phyloP scores from a whole-genome alignment of 208 protist genomes.

The Trypanosoma cruzi region DNA sequence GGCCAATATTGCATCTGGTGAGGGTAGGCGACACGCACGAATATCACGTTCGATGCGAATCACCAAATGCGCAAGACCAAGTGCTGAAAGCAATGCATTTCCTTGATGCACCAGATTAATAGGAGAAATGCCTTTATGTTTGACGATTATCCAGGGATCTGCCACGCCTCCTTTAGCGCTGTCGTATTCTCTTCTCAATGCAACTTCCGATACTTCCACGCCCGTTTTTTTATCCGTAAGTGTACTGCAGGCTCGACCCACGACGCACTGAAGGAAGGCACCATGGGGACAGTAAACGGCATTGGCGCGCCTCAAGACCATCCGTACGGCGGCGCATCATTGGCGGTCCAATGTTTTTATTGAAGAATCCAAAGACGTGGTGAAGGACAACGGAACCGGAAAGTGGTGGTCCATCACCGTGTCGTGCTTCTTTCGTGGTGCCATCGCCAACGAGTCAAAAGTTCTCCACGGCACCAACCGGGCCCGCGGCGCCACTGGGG shows the following conservation, averaged over 20 bases:
- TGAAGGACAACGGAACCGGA: conserved; percentile 1
- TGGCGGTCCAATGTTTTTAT: background rate
- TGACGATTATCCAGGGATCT: conserved; percentile 10
- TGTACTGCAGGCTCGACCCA: background rate
- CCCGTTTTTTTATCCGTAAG: background rate
- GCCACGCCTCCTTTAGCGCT: background rate
- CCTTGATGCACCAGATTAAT: conserved; percentile 7
- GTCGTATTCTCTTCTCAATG: background rate
- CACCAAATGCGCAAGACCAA: conserved; percentile 11
- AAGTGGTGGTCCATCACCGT: conserved; percentile 1
- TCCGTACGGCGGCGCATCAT: background rate
- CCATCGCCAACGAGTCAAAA: background rate
- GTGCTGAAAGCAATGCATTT: conserved; percentile 9
- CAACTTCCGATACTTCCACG: background rate
- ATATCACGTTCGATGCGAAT: conserved; percentile 22
- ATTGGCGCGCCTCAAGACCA: background rate
- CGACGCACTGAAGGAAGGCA: conserved; percentile 2
- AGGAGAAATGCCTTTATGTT: conserved; percentile 14
- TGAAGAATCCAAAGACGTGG: background rate
- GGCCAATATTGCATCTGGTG: background rate
- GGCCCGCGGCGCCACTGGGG: background rate
- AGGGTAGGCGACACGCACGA: background rate
- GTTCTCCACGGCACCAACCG: background rate
- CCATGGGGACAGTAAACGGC: background rate
- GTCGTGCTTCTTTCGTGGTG: background rate